Percentiles rank a stretch among this genome's conserved stretches.
phyloP scores from a whole-genome alignment of 2,329 filamentous ascomycete species.

The Juglanconis oblonga region DNA sequence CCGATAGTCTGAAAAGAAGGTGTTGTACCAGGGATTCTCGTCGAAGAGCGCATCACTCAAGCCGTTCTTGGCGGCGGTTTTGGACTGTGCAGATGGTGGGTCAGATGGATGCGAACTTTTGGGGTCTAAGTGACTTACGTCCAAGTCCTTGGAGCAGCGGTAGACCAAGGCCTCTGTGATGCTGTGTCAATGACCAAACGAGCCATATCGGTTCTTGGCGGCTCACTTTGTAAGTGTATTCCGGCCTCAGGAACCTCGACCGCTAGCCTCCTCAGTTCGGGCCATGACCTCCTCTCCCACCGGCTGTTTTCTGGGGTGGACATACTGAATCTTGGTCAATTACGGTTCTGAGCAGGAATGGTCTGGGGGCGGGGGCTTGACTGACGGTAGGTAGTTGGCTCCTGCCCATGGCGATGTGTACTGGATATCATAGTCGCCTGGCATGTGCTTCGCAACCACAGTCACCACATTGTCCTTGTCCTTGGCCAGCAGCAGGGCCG shows the following conservation, averaged over 20 bases:
- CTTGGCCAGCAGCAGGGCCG: slow-evolving; percentile 46
- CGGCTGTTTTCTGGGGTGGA: slow-evolving; percentile 37
- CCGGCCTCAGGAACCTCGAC: slow-evolving; percentile 71
- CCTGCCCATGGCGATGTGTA: slow-evolving; percentile 90
- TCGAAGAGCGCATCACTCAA: slow-evolving; percentile 63
- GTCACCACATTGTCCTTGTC: slow-evolving; percentile 39
- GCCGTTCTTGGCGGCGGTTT: slow-evolving; percentile 31
- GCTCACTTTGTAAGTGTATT: slow-evolving; percentile 70
- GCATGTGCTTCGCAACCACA: slow-evolving; percentile 74
- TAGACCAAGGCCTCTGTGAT: slow-evolving; percentile 45
- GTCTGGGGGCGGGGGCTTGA: slow-evolving; percentile 22
- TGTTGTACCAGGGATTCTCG: slow-evolving; percentile 70
- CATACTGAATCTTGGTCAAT: slow-evolving; percentile 37
- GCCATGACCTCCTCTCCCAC: slow-evolving; percentile 66
- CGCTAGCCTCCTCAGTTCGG: slow-evolving; percentile 57
- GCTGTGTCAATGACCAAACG: not conserved
- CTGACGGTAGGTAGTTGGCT: slow-evolving; percentile 73
- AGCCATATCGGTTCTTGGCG: not conserved
- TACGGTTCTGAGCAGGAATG: not conserved
- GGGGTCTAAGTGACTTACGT: slow-evolving; percentile 3
- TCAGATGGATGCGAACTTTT: not conserved
- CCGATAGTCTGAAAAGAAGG: slow-evolving; percentile 69
- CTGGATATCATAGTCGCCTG: slow-evolving; percentile 87
- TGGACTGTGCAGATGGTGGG: not conserved
- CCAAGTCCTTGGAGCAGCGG: slow-evolving; percentile 61